phyloP scores from a whole-genome alignment of 495 filamentous ascomycete species.

The Penicillium desertorum region DNA sequence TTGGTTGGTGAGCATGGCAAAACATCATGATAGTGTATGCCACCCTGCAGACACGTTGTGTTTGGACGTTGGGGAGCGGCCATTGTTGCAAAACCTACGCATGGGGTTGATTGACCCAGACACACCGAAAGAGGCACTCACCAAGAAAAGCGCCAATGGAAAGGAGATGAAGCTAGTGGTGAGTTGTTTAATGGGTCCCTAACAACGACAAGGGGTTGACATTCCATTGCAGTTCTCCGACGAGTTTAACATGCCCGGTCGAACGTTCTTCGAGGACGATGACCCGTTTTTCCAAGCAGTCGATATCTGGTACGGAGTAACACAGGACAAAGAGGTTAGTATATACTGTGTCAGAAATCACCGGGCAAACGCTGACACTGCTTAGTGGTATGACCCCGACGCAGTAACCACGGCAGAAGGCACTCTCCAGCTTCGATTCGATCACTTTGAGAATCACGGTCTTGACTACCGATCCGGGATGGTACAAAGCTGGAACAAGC shows the following conservation, averaged over 20 bases:
- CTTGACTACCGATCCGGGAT: slow-evolving; percentile 76
- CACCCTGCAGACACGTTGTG: slow-evolving; percentile 52
- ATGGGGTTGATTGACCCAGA: slow-evolving; percentile 67
- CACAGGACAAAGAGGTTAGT: slow-evolving; percentile 66
- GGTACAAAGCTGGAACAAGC: slow-evolving; percentile 78
- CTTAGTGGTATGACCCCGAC: slow-evolving; percentile 78
- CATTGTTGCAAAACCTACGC: slow-evolving; percentile 60
- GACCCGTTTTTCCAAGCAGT: slow-evolving; percentile 71
- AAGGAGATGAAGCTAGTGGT: slow-evolving; percentile 65
- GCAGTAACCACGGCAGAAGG: slow-evolving; percentile 68
- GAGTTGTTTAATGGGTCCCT: slow-evolving; percentile 18
- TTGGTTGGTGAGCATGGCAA: slow-evolving; percentile 48
- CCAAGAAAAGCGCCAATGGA: slow-evolving; percentile 58
- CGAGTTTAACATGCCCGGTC: slow-evolving; percentile 69
- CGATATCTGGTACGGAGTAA: slow-evolving; percentile 80
- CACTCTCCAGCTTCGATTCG: slow-evolving; percentile 65
- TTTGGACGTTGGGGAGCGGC: slow-evolving; percentile 55
- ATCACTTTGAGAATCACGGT: slow-evolving; percentile 65
- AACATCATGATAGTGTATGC: slow-evolving; percentile 25
- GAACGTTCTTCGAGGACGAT: slow-evolving; percentile 73
- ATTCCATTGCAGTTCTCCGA: slow-evolving; percentile 63
- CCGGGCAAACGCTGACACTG: slow-evolving; percentile 2
- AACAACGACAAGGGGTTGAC: neutral
- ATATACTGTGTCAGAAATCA: neutral
- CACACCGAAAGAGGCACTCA: slow-evolving; percentile 60